Percentiles rank a stretch among this genome's conserved stretches.
These are phyloP conservation scores for Penicillium thymicola DNA, from an alignment of 2,329 filamentous ascomycete genomes.

Conservation along the genomic window DNA sequence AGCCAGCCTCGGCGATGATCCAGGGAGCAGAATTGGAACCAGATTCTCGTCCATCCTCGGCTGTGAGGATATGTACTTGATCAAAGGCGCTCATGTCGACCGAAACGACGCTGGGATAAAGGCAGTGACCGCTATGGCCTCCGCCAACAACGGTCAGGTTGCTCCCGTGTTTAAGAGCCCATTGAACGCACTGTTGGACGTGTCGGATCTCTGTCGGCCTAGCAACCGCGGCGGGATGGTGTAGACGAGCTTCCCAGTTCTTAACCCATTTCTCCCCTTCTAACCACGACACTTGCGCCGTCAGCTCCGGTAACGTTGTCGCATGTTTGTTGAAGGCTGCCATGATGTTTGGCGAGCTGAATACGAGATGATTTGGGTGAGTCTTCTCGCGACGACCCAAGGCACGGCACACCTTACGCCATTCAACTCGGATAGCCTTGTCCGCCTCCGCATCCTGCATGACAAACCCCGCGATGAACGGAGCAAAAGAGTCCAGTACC, in stretches of 20 bases:
- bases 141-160: conserved; percentile 55
- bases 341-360: conserved; percentile 52
- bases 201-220: conserved; percentile 49
- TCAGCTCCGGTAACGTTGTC: conserved; percentile 44
- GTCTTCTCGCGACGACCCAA: conserved; percentile 43
- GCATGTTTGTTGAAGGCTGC: conserved; percentile 49
- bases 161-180: conserved; percentile 50
- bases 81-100: conserved; percentile 60
- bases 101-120: conserved; percentile 51
- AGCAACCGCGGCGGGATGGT: conserved; percentile 45
- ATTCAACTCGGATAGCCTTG: conserved; percentile 37
- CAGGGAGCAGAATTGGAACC: conserved; percentile 28
- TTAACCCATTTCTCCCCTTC: background rate
- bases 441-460: conserved; percentile 25
- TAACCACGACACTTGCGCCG: conserved; percentile 39
- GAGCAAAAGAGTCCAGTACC: conserved; percentile 50
- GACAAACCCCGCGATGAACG: conserved; percentile 51
- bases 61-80: conserved; percentile 37
- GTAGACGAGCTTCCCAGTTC: conserved; percentile 45
- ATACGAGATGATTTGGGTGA: conserved; percentile 43
- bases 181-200: conserved; percentile 55
- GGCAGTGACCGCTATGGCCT: conserved; percentile 59
- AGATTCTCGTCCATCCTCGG: background rate
- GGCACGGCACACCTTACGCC: conserved; percentile 54
- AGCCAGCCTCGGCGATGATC: conserved; percentile 55